phyloP scores from a whole-genome alignment of 2,329 filamentous ascomycete species.

The Calonectria hawksworthii region DNA sequence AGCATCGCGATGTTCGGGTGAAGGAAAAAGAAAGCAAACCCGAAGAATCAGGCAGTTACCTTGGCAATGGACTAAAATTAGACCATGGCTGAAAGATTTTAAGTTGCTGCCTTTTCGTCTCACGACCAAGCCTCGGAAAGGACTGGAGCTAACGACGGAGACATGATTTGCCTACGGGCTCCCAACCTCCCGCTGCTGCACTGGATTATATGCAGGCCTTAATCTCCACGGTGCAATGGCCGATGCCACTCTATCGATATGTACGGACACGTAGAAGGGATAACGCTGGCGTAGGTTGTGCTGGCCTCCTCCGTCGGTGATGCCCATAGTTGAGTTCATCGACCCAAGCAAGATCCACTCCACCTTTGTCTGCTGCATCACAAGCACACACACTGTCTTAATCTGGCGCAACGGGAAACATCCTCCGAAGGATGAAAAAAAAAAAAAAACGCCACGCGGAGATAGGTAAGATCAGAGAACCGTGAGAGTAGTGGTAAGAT shows the following conservation, averaged over 20 bases:
- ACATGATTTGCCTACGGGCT: neutral
- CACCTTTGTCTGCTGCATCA: neutral
- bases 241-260: neutral
- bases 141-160: neutral
- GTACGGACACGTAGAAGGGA: neutral
- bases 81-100: neutral
- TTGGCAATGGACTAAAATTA: neutral
- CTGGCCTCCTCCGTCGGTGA: neutral
- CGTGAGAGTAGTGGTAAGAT: neutral
- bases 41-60: neutral
- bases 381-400: neutral
- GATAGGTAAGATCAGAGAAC: neutral
- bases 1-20: neutral
- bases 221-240: neutral
- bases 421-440: neutral
- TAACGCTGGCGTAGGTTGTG: neutral
- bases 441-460: neutral
- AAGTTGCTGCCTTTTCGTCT: neutral
- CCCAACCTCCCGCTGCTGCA: neutral
- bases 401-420: neutral
- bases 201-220: neutral
- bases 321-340: conserved; percentile 5
- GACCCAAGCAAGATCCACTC: conserved; percentile 1
- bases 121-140: neutral
- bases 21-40: neutral